Percentiles rank a stretch among this genome's conserved stretches.
Conservation (phyloP, 192 early-diverging fungal species). For the Dispira simplex region DNA sequence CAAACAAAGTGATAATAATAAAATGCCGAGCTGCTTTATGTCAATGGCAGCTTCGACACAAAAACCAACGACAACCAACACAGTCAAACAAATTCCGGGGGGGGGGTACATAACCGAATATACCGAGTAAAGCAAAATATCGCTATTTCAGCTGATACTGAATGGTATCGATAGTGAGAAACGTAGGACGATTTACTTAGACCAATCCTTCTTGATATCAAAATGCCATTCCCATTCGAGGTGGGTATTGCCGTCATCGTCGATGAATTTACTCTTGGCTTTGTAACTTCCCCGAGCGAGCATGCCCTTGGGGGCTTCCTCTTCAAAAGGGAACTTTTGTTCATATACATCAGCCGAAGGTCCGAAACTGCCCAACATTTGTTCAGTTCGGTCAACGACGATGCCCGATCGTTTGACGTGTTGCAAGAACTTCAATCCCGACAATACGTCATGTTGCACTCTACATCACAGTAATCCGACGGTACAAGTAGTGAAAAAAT, state of each 20-base stretch:
- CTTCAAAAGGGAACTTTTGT: slow-evolving; percentile 54
- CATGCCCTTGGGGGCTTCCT: slow-evolving; percentile 87
- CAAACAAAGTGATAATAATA: slow-evolving; percentile 9
- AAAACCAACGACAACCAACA: no score
- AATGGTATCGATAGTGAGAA: no score
- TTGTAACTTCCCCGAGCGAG: slow-evolving; percentile 84
- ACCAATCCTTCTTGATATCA: slow-evolving; percentile 85
- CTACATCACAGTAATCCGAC: slow-evolving; percentile 14
- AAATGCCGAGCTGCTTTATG: not conserved
- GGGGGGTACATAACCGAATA: no score
- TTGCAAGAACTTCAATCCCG: slow-evolving; percentile 91
- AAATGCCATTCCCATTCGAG: slow-evolving; percentile 75
- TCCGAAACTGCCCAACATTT: slow-evolving; percentile 95
- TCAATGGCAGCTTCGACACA: no score
- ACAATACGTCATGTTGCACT: slow-evolving; percentile 89
- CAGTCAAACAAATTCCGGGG: no score
- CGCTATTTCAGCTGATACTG: no score
- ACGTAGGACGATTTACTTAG: no score
- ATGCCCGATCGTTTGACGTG: slow-evolving; percentile 79
- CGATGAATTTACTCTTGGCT: slow-evolving; percentile 81
- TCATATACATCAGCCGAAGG: slow-evolving; percentile 62
- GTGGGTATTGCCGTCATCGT: slow-evolving; percentile 75
- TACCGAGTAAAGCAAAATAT: no score
- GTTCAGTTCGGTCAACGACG: slow-evolving; percentile 77
- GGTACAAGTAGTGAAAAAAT: no score